phyloP scores from a whole-genome alignment of 2,329 filamentous ascomycete species.

The Capronia epimyces region DNA sequence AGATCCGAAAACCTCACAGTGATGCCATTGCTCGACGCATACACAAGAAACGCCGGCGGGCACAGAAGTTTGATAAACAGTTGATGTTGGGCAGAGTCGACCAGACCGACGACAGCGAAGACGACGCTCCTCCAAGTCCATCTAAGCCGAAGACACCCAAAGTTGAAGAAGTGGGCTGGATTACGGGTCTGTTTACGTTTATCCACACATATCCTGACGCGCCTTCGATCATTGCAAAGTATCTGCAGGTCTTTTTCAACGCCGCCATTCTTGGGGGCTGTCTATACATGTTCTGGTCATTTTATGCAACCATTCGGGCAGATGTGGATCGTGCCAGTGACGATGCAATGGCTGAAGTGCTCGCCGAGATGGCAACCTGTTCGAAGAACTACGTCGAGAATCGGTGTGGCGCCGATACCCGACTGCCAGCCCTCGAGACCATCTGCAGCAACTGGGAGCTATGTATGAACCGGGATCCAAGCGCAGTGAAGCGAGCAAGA shows the following conservation, averaged over 20 bases:
- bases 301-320: slow-evolving; percentile 63
- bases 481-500: slow-evolving; percentile 69
- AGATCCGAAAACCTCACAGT: slow-evolving; percentile 51
- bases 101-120: slow-evolving; percentile 41
- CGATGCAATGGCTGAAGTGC: slow-evolving; percentile 61
- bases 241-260: slow-evolving; percentile 56
- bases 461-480: slow-evolving; percentile 81
- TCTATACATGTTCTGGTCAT: slow-evolving; percentile 62
- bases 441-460: slow-evolving; percentile 75
- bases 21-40: slow-evolving; percentile 43
- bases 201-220: slow-evolving; percentile 61
- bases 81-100: slow-evolving; percentile 34
- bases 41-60: slow-evolving; percentile 47
- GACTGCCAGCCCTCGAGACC: slow-evolving; percentile 65
- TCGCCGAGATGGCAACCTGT: slow-evolving; percentile 70
- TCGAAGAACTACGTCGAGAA: slow-evolving; percentile 69
- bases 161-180: slow-evolving; percentile 28
- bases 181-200: slow-evolving; percentile 52
- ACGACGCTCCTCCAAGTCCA: slow-evolving; percentile 35
- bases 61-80: slow-evolving; percentile 42
- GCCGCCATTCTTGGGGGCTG: slow-evolving; percentile 44
- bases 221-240: slow-evolving; percentile 61
- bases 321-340: slow-evolving; percentile 71
- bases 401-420: slow-evolving; percentile 60
- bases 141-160: slow-evolving; percentile 12